Base-by-base conservation (phyloP, 1,284 basidiomycete genomes). In the Rhodofomes roseus region DNA sequence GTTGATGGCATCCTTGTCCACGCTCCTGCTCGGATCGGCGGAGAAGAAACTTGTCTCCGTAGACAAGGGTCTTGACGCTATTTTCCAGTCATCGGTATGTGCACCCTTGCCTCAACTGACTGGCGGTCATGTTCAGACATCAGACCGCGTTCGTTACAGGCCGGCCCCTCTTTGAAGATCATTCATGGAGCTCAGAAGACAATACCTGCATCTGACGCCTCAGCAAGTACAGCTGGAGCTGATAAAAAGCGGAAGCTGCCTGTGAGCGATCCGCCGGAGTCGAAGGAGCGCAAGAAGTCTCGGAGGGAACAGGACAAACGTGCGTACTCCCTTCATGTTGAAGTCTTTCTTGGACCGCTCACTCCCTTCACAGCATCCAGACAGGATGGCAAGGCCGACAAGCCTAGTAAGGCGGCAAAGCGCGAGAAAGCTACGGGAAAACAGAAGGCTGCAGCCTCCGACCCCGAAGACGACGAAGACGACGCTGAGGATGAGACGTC, bases 11-110 rank as follows among this genome's bases (percentile, higher is more conserved):
- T 74, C 71, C 56, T 65, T 76, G 8, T 70, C 74, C 4, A 71
- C 74, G 0, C 69, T 75, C 46, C 65, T 75, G 1, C 65, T 76
- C 3, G 63, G 60, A 20, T 58, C 57, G 29, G 57, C 57, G 20
- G 70, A 69, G 58, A 62, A 57, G 4, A 68, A 68, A 57, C 60
- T 56, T 3, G 67, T 67, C 51, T 59, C 55, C 4, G 71, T 76
- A n/a, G 75, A 76, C 58, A 69, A 64, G 36, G 70, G 67, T 4
- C 58, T 76, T 2, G 75, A 76, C 56, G 66, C 70, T 31, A 56
- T 76, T 22, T 74, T 76, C 59, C 68, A 66, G 25, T 62, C 73
- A 8, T 69, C 65, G 8, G 70, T 71, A 46, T 50, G 70, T 66
- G n/a, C n/a, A n/a, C n/a, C n/a, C n/a, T n/a, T n/a, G n/a, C n/a